Evolutionary conservation across 2,329 filamentous ascomycete genomes (phyloP).

Genomic region (Arthroderma sp.): DNA sequence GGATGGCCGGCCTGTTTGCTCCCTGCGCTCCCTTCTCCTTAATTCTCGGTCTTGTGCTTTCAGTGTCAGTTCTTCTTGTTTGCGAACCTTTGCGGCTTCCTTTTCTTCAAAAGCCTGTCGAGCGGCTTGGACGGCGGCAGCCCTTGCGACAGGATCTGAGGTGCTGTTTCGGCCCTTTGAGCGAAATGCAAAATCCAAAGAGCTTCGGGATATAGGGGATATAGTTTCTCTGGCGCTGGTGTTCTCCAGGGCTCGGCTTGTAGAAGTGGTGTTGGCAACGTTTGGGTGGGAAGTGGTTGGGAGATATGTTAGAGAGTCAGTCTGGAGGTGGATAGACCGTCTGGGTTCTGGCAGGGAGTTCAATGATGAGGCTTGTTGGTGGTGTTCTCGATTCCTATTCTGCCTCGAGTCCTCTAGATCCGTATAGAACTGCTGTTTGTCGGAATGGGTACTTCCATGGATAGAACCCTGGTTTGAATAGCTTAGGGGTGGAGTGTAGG

Average conservation of each 20-base stretch:
- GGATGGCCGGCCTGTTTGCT: conserved; percentile 6
- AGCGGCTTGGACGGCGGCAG: conserved; percentile 43
- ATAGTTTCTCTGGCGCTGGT: conserved; percentile 37
- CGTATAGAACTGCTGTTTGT: conserved; percentile 26
- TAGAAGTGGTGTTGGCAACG: conserved; percentile 33
- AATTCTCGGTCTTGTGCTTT: conserved; percentile 34
- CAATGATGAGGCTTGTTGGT: conserved; percentile 25
- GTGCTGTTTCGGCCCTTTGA: conserved; percentile 30
- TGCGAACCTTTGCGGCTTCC: conserved; percentile 43
- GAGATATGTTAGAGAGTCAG: conserved; percentile 26
- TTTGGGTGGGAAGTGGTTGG: conserved; percentile 36
- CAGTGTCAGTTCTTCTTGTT: conserved; percentile 39
- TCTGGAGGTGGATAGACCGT: conserved; percentile 25
- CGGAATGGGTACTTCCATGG: conserved; percentile 32
- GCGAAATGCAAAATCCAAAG: conserved; percentile 43
- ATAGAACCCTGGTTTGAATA: conserved; percentile 38
- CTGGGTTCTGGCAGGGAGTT: conserved; percentile 18
- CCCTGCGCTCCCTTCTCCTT: conserved; percentile 30
- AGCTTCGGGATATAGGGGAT: conserved; percentile 42
- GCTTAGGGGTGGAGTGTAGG: conserved; percentile 40
- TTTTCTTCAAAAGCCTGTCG: conserved; percentile 46
- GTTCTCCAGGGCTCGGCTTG: conserved; percentile 37
- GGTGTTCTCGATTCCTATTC: conserved; percentile 1
- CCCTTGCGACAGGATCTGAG: conserved; percentile 40
- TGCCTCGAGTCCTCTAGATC: conserved; percentile 7